Percentiles rank a stretch among this genome's conserved stretches.
These are phyloP conservation scores for Centrapalus pauciflorus DNA, from an alignment of 129 eudicot species.

Conservation along the genomic window DNA sequence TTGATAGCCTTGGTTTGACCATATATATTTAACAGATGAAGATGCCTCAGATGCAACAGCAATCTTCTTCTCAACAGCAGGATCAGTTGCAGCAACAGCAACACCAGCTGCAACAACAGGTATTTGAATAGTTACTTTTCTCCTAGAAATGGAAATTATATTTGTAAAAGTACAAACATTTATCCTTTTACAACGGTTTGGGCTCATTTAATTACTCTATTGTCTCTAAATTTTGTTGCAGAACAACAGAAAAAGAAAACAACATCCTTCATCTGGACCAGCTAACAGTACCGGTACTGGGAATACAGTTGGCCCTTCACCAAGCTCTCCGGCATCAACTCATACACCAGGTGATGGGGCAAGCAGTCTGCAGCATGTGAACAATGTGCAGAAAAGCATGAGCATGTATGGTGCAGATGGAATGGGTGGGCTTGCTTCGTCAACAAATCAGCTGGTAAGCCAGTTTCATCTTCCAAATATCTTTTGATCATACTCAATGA, in stretches of 20 bases:
- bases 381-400: conserved; percentile 70
- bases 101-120: conserved; percentile 78
- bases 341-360: conserved; percentile 96
- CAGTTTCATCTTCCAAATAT: neutral
- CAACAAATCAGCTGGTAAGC: conserved; percentile 85
- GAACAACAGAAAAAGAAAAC: conserved; percentile 91
- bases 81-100: conserved; percentile 79
- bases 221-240: conserved; percentile 23
- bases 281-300: conserved; percentile 98
- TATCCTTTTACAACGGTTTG: neutral
- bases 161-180: no score
- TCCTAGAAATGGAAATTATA: no score
- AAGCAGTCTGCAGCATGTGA: conserved; percentile 79
- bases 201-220: neutral
- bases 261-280: conserved; percentile 94
- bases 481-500: neutral
- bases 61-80: conserved; percentile 80
- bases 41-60: conserved; percentile 82
- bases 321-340: conserved; percentile 90
- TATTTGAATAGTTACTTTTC: conserved; percentile 12
- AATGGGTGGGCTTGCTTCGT: conserved; percentile 76
- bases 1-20: conserved; percentile 6
- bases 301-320: conserved; percentile 92
- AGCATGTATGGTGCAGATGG: conserved; percentile 89
- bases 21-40: conserved; percentile 54